phyloP scores from a whole-genome alignment of 331 rosid genomes.

The Quercus phellos region DNA sequence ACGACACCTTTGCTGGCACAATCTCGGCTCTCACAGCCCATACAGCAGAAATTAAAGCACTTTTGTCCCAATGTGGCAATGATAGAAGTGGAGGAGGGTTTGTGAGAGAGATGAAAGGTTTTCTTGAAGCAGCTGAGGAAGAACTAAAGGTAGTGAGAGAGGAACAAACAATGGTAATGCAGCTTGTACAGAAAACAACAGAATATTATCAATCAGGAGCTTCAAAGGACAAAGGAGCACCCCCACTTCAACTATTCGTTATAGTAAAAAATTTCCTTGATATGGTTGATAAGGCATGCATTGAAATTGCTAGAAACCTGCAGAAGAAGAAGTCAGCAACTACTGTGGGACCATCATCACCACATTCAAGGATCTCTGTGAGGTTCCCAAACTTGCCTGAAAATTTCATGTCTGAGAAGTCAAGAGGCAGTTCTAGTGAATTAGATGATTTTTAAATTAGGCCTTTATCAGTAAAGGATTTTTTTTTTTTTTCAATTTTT shows the following conservation, averaged over 20 bases:
- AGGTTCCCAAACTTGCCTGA: constrained; percentile 40
- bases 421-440: constrained; percentile 29
- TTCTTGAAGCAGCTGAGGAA: constrained; percentile 53
- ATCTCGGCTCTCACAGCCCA: constrained; percentile 48
- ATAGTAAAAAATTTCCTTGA: constrained; percentile 75
- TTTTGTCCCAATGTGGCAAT: constrained; percentile 36
- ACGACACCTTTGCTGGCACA: constrained; percentile 40
- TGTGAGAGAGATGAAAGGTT: constrained; percentile 56
- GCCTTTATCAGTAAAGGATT: not conserved
- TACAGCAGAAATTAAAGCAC: constrained; percentile 35
- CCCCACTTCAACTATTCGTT: constrained; percentile 62
- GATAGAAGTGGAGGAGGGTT: constrained; percentile 52
- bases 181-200: constrained; percentile 60
- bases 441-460: constrained; percentile 25
- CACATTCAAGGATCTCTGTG: constrained; percentile 20
- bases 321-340: constrained; percentile 50
- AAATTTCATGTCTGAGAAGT: constrained; percentile 42
- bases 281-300: constrained; percentile 77
- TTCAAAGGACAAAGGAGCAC: constrained; percentile 51
- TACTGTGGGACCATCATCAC: constrained; percentile 22
- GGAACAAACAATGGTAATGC: constrained; percentile 51
- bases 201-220: constrained; percentile 80
- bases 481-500: not conserved
- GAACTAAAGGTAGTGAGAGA: constrained; percentile 49
- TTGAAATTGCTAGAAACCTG: constrained; percentile 61